These are phyloP conservation scores for Chaetomidium leptoderma DNA, from an alignment of 495 filamentous ascomycete genomes.

Conservation along the genomic window DNA sequence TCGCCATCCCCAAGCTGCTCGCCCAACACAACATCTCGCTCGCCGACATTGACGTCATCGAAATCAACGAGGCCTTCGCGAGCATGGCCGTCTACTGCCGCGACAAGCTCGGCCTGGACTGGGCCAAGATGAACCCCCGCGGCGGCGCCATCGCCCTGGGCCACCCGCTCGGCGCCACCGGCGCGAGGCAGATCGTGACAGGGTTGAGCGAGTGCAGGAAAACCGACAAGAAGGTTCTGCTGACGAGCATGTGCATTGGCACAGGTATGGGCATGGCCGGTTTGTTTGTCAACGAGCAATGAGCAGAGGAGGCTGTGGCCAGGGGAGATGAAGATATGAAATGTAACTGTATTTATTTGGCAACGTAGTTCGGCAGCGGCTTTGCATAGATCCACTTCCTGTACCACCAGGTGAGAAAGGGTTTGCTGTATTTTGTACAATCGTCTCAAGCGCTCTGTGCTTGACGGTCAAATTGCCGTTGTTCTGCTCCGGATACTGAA, in stretches of 20 bases:
- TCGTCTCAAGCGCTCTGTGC: no score
- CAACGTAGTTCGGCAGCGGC: neutral
- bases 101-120: conserved; percentile 69
- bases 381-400: neutral
- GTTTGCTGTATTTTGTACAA: no score
- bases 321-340: neutral
- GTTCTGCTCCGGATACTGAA: no score
- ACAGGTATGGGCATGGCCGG: conserved; percentile 81
- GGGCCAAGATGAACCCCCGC: conserved; percentile 81
- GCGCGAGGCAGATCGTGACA: conserved; percentile 75
- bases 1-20: conserved; percentile 92
- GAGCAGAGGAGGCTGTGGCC: neutral
- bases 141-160: conserved; percentile 77
- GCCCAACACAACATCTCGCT: conserved; percentile 72
- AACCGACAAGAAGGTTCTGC: conserved; percentile 74
- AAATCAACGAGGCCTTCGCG: conserved; percentile 97
- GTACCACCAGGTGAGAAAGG: no score
- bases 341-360: neutral
- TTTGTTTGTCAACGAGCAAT: conserved; percentile 76
- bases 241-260: conserved; percentile 87
- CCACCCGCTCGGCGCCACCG: conserved; percentile 78
- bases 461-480: no score
- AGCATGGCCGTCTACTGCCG: conserved; percentile 95
- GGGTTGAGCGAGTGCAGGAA: conserved; percentile 75
- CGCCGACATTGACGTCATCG: conserved; percentile 80